Conservation (phyloP, 352 stramenopile genomes). For the Nannochloropsis limnetica region DNA sequence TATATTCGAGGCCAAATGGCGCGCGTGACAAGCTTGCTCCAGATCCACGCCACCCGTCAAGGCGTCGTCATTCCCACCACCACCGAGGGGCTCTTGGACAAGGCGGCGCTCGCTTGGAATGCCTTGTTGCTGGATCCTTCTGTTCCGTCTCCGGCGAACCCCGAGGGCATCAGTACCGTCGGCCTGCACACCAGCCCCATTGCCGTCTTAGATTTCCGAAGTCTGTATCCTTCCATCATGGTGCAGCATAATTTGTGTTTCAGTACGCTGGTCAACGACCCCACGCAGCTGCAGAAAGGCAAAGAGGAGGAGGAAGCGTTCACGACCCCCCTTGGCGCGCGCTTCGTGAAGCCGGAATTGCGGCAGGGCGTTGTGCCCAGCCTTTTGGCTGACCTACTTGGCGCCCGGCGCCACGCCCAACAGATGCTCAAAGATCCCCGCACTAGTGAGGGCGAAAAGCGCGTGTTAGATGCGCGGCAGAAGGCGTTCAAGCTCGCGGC, state of each 20-base stretch:
- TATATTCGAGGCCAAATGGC: constrained; percentile 31
- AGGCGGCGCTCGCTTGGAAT: background rate
- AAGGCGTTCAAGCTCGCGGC: constrained; percentile 20
- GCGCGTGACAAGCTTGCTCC: constrained; percentile 6
- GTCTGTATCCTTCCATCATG: constrained; percentile 30
- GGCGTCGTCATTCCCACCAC: background rate
- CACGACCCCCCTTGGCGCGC: background rate
- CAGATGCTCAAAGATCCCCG: background rate
- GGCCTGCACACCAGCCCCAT: background rate
- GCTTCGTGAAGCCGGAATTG: background rate
- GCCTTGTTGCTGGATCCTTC: constrained; percentile 25
- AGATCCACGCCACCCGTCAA: background rate
- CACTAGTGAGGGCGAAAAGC: background rate
- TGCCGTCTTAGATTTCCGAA: background rate
- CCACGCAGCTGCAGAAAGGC: background rate
- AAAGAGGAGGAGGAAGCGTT: background rate
- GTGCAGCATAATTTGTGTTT: constrained; percentile 2
- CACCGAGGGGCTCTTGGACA: background rate
- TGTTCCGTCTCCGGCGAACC: background rate
- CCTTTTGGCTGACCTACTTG: constrained; percentile 7
- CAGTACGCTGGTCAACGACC: background rate
- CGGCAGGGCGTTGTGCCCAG: background rate
- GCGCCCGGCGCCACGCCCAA: background rate
- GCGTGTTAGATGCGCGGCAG: background rate
- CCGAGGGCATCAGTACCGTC: background rate